A percentile compares a stretch with the other conserved stretches of the same genome.
These are phyloP conservation scores for Penicillium sp. DNA, from an alignment of 2,329 filamentous ascomycete genomes.

Conservation along the genomic window DNA sequence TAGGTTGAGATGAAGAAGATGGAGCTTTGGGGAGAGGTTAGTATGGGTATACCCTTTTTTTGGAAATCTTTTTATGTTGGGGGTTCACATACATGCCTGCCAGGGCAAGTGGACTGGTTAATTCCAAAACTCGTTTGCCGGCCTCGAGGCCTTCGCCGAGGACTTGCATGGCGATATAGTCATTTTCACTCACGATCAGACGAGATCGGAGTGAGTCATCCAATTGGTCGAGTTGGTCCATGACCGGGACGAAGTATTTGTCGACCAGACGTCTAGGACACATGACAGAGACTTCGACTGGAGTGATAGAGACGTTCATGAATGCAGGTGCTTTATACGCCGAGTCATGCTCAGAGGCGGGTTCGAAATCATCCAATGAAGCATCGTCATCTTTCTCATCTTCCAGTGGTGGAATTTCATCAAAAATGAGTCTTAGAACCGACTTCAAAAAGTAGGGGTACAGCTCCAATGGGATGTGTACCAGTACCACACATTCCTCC, in stretches of 20 bases:
- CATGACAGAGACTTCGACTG: constrained; percentile 87
- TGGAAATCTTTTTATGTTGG: background rate
- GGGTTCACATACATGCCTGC: constrained; percentile 68
- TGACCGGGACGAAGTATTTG: constrained; percentile 70
- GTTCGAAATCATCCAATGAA: constrained; percentile 41
- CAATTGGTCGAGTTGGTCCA: constrained; percentile 58
- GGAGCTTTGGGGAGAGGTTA: constrained; percentile 50
- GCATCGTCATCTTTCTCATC: constrained; percentile 40
- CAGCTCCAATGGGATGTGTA: constrained; percentile 81
- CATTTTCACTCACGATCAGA: constrained; percentile 75
- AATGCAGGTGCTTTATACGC: constrained; percentile 66
- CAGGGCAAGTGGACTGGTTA: constrained; percentile 85
- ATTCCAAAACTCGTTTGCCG: constrained; percentile 82
- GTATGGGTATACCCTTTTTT: background rate
- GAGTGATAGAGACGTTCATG: constrained; percentile 89
- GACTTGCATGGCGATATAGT: constrained; percentile 85
- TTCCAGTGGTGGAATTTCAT: constrained; percentile 46
- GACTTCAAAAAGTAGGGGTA: constrained; percentile 78
- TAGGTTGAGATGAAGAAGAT: constrained; percentile 99
- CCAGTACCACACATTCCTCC: constrained; percentile 83
- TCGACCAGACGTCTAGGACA: constrained; percentile 74
- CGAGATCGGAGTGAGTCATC: constrained; percentile 42
- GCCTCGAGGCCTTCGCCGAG: constrained; percentile 88
- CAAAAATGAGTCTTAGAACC: constrained; percentile 80
- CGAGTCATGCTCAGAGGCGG: constrained; percentile 18